These are phyloP conservation scores for Rhypophila decipiens DNA, from an alignment of 495 filamentous ascomycete species.

Conservation along the genomic window DNA sequence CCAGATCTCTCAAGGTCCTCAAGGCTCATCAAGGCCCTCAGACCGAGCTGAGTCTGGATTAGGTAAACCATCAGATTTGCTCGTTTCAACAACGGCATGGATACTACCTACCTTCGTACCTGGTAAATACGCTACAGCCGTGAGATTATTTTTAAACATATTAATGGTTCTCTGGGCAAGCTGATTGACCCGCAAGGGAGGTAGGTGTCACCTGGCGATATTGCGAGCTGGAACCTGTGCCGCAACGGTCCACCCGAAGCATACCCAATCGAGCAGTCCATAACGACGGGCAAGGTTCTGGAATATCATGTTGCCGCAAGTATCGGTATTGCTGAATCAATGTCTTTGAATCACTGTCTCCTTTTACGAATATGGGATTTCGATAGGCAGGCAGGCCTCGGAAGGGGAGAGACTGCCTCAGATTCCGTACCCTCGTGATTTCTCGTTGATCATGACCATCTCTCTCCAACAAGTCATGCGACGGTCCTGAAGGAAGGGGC, in stretches of 20 bases:
- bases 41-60: too few species aligned
- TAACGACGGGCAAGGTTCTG: not conserved
- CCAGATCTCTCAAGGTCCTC: too few species aligned
- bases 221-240: not conserved
- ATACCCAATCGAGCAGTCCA: constrained; percentile 7
- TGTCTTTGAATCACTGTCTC: not conserved
- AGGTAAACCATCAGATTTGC: not conserved
- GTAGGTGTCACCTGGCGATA: not conserved
- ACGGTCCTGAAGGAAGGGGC: not conserved
- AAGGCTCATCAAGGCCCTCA: too few species aligned
- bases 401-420: not conserved
- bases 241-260: not conserved
- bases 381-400: not conserved
- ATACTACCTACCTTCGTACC: too few species aligned
- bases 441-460: not conserved
- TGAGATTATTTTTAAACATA: too few species aligned
- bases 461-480: not conserved
- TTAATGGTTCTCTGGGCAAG: too few species aligned
- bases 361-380: not conserved
- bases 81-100: not conserved
- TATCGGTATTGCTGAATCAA: not conserved
- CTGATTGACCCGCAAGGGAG: too few species aligned
- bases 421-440: not conserved
- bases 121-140: too few species aligned
- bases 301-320: not conserved